These are phyloP conservation scores for Lecanicillium sp. DNA, from an alignment of 2,329 filamentous ascomycete genomes.

Conservation along the genomic window DNA sequence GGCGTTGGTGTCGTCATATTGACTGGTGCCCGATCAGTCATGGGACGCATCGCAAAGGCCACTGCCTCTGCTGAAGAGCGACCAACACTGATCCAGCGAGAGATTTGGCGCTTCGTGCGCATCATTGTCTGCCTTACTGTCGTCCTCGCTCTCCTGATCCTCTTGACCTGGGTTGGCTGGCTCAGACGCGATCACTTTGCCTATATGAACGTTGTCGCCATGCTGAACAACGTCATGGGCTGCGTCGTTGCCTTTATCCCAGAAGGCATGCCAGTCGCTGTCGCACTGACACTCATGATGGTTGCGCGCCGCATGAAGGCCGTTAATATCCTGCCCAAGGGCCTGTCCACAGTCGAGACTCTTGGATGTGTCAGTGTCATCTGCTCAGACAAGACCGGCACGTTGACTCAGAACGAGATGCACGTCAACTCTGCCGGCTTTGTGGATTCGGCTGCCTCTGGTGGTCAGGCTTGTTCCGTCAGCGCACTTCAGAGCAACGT, in stretches of 20 bases:
- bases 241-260: slow-evolving; percentile 32
- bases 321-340: slow-evolving; percentile 32
- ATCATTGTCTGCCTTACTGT: slow-evolving; percentile 33
- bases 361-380: slow-evolving; percentile 36
- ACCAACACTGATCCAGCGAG: slow-evolving; percentile 30
- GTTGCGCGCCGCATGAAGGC: slow-evolving; percentile 34
- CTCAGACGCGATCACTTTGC: slow-evolving; percentile 24
- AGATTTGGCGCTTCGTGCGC: slow-evolving; percentile 35
- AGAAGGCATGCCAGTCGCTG: slow-evolving; percentile 31
- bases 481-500: slow-evolving; percentile 17
- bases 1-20: slow-evolving; percentile 31
- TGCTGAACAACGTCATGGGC: slow-evolving; percentile 38
- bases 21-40: slow-evolving; percentile 30
- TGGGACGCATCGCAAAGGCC: slow-evolving; percentile 32
- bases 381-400: slow-evolving; percentile 35
- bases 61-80: slow-evolving; percentile 28
- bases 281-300: slow-evolving; percentile 33
- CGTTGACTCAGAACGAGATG: slow-evolving; percentile 37
- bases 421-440: slow-evolving; percentile 30
- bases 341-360: slow-evolving; percentile 32
- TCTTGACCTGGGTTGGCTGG: slow-evolving; percentile 38
- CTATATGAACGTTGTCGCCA: slow-evolving; percentile 33
- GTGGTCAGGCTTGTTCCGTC: slow-evolving; percentile 15
- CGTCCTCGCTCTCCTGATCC: slow-evolving; percentile 29
- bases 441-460: slow-evolving; percentile 16